Base-by-base conservation (phyloP, 2,329 filamentous ascomycete species). In the Fusarium pseudograminearum region DNA sequence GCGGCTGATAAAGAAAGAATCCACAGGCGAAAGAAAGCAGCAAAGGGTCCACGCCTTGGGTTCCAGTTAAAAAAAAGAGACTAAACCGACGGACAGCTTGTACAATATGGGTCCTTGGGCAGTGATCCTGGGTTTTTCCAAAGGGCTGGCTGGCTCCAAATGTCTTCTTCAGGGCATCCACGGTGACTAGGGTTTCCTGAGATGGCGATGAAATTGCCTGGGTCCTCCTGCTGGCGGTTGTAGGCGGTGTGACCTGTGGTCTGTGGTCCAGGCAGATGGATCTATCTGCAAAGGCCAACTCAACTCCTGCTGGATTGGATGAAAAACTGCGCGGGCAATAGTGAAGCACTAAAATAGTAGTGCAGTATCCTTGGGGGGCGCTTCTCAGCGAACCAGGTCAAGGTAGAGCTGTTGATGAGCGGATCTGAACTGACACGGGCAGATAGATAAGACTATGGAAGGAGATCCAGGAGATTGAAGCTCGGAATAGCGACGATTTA, bases 1-100 rank as follows among this genome's bases (percentile, higher is more conserved):
- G 72, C 65, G 71, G 71, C 74, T 76, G 74, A 75, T 76, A 74
- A 76, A 73, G 67, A 72, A 73, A 65, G 62, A 75, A 72, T 74
- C 74, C 74, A 75, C 74, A 67, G 52, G 70, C 40, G 63, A 61
- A 54, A 63, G 70, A 64, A 72, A 75, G 70, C 63, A 74, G 65
- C 46, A 63, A 62, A 53, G 60, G 61, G 61, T 66, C 68, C 70
- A 63, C 66, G 59, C 57, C 65, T 74, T 71, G 61, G 72, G 70
- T 67, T 76, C 70, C 72, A 66, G 72, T 64, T 63, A 56, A 53
- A 72, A 69, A 69, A 57, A 64, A 62, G 60, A 65, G 66, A 74
- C 69, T 74, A 76, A 71, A 72, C 62, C 69, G 69, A 72, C 56
- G 72, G 72, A 71, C 71, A 73, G 65, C 67, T 72, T 72, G 73